Evolutionary conservation across 371 early-diverging fungal genomes (phyloP), one percentile per base, ranked within the genome.

Genomic region (Mortierella sp.): DNA sequence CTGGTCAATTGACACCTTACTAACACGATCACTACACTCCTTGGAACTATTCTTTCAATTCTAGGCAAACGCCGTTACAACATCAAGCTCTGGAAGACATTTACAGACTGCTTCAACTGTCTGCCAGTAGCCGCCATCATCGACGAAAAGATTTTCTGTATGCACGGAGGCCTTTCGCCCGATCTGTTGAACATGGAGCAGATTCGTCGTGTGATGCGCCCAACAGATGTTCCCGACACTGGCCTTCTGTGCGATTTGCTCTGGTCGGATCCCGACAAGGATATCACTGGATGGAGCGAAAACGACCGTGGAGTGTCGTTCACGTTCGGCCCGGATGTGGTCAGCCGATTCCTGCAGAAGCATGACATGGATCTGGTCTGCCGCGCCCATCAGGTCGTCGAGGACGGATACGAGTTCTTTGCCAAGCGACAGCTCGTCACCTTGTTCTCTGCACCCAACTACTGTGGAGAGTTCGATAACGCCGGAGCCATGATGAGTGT

Each of bases 401-500:
- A 97, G 85, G 97, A 97, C 80, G 99, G 99, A 31, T 97, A 96
- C 85, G 97, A 98, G 86, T 98, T 97, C 81, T 96, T 95, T 89
- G 94, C 96, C 53, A 94, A 97, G 85, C 92, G 98, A 66, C 94
- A 98, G 86, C 88, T 99, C 68, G 96, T 97, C 6, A 99, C 98
- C 2, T 85, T 99, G 63, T 99, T 98, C 79, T 96, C 96, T 26
- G 98, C 98, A 26, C 98, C 98, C 64, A 98, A 98, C 85, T 98
- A 98, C 87, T 97, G 97, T 86, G 97, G 97, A 64, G 97, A 96
- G 89, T 97, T 97, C 77, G 97, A 96, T 78, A 98, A 97, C 85
- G 95, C 97, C 8, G 99, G 98, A 22, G 99, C 98, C 8, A 97
- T 99, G 92, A 97, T 99, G 98, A 95, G 95, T 74, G 98, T 99